Base-by-base conservation (phyloP, 2,329 filamentous ascomycete genomes). In the Lasiodiplodia citricola region DNA sequence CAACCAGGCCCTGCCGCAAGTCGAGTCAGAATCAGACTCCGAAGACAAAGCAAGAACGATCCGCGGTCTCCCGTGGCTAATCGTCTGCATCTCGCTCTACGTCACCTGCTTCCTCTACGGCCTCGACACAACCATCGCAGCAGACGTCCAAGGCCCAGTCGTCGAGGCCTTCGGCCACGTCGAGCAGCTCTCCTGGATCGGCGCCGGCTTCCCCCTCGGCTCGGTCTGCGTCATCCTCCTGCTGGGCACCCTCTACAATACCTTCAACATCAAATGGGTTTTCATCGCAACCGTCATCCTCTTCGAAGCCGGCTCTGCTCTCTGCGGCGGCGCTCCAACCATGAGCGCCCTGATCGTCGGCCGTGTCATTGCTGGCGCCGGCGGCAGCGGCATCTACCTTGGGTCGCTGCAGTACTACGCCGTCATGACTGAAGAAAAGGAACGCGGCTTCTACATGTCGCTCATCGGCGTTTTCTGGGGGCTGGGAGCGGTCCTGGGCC, bases 321-420 rank as follows among this genome's bases (percentile, higher is more conserved):
- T 84, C 0, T 85, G 83, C 67, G 84, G 83, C 7, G 64, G 52
- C 41, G 82, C 75, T 0, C 81, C 80, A 0, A 80, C 70, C 35
- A 83, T 84, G 76, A 73, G 81, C 68, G 82, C 82, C 23, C 71
- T 87, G 16, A 87, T 87, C 67, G 70, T 79, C 2, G 80, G 79
- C 7, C 75, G 80, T 62, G 79, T 74, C n/a, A 71, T 79, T 25
- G 74, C 75, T 44, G 80, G 80, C 7, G 67, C 73, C 51, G 75
- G 79, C 16, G 75, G 80, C 3, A 70, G 69, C 2, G 78, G 79
- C 11, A 74, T 79, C 70, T 79, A 79, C 55, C 60, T 76, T n/a
- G 76, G 77, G 3, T 71, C 73, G 18, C 47, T 71, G 21, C 70
- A 56, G 11, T 28, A 70, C 14, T 41, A 78, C 13, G 67, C 73